Conservation (phyloP, 352 stramenopile genomes). For the Pythium pectinolyticum region DNA sequence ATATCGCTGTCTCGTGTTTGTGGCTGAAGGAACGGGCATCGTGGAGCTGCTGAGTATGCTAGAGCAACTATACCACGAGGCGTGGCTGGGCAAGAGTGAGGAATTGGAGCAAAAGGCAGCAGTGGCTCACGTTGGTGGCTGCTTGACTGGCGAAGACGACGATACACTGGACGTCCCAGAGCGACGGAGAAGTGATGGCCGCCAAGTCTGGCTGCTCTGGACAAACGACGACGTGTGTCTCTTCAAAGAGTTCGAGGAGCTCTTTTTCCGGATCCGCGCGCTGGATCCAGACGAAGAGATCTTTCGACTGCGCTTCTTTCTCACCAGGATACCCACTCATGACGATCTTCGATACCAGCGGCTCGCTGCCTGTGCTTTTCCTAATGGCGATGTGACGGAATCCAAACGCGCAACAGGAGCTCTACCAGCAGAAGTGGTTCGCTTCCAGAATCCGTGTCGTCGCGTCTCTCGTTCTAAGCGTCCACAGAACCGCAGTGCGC, state of each 20-base stretch:
- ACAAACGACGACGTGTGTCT: conserved; percentile 28
- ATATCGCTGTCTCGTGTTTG: conserved; percentile 35
- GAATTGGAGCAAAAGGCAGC: conserved; percentile 9
- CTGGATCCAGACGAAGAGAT: conserved; percentile 28
- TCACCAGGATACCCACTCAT: conserved; percentile 22
- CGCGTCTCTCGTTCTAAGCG: neutral
- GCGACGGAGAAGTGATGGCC: neutral
- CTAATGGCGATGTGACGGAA: neutral
- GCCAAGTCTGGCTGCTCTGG: conserved; percentile 34
- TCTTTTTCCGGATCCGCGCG: conserved; percentile 27
- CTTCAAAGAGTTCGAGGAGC: conserved; percentile 37
- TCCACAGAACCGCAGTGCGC: conserved; percentile 22
- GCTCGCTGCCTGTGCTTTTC: conserved; percentile 15
- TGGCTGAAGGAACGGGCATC: conserved; percentile 34
- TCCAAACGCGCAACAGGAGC: neutral
- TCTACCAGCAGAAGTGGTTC: neutral
- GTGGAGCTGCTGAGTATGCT: conserved; percentile 27
- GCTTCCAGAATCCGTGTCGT: conserved; percentile 3
- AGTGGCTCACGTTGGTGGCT: too few relatives aligned
- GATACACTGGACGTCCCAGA: too few relatives aligned
- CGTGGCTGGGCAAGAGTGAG: neutral
- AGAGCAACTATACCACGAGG: conserved; percentile 31
- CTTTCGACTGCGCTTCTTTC: conserved; percentile 32
- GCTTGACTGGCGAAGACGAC: too few relatives aligned
- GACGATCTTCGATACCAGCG: conserved; percentile 25